A percentile compares a stretch with the other conserved stretches of the same genome.
phyloP scores from a whole-genome alignment of 805 yeast species.

The Wickerhamomyces ciferrii region DNA sequence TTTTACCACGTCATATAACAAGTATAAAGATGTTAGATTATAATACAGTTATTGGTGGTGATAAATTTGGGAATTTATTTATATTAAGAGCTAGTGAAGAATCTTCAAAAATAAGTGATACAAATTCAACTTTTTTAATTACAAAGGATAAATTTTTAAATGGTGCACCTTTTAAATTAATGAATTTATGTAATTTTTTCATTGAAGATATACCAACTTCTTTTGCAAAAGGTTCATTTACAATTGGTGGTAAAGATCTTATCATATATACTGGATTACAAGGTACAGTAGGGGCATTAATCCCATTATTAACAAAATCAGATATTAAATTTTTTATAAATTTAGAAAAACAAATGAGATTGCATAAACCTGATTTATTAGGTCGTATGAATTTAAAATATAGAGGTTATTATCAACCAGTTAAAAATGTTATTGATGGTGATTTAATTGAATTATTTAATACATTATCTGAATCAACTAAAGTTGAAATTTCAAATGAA shows the following conservation, averaged over 20 bases:
- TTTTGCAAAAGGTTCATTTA: conserved; percentile 47
- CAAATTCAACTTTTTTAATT: conserved; percentile 32
- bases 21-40: conserved; percentile 58
- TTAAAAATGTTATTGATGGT: conserved; percentile 77
- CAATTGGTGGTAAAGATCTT: conserved; percentile 59
- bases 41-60: conserved; percentile 78
- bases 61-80: conserved; percentile 78
- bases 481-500: conserved; percentile 21
- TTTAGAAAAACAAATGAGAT: conserved; percentile 43
- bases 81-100: conserved; percentile 56
- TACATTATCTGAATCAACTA: conserved; percentile 3
- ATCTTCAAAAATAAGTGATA: conserved; percentile 43
- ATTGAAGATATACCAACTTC: conserved; percentile 68
- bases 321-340: conserved; percentile 57
- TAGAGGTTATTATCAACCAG: conserved; percentile 80
- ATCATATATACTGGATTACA: conserved; percentile 71
- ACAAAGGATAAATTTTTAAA: conserved; percentile 32
- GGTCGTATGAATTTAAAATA: conserved; percentile 66
- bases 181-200: conserved; percentile 50
- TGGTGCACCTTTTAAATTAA: conserved; percentile 50
- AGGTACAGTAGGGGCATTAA: conserved; percentile 73
- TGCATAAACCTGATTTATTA: conserved; percentile 23
- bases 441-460: conserved; percentile 62
- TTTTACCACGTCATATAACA: conserved; percentile 61
- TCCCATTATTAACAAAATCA: conserved; percentile 57